These are phyloP conservation scores for Dactylellina parvicollis DNA, from an alignment of 2,329 filamentous ascomycete species.

Conservation along the genomic window DNA sequence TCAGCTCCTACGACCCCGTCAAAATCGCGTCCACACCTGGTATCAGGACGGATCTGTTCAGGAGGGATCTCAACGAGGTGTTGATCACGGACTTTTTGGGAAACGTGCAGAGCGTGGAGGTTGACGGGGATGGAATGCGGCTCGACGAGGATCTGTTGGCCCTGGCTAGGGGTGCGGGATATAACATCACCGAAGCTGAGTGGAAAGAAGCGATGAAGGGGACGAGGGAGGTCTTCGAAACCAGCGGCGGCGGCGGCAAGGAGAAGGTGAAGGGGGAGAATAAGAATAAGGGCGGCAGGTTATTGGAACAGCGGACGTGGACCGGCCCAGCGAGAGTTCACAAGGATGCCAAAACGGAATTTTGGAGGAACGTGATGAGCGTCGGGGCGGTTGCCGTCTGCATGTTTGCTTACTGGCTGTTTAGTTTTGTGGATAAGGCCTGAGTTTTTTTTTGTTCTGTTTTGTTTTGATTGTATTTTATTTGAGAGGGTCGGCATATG, in stretches of 20 bases:
- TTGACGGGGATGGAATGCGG: constrained; percentile 70
- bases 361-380: constrained; percentile 70
- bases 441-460: not conserved
- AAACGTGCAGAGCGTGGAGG: constrained; percentile 95
- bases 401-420: constrained; percentile 61
- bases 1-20: constrained; percentile 92
- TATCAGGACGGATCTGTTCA: constrained; percentile 93
- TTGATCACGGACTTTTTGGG: constrained; percentile 97
- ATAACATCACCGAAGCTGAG: constrained; percentile 69
- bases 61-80: constrained; percentile 64
- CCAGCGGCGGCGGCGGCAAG: constrained; percentile 60
- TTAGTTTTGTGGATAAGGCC: constrained; percentile 42
- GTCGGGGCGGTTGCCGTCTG: constrained; percentile 72
- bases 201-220: constrained; percentile 63
- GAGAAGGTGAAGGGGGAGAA: constrained; percentile 59
- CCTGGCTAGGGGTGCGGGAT: constrained; percentile 72
- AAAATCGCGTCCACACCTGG: constrained; percentile 95
- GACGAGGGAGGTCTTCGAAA: constrained; percentile 59
- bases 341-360: constrained; percentile 56
- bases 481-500: no score
- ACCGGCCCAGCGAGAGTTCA: constrained; percentile 52
- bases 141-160: constrained; percentile 79
- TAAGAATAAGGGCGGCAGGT: constrained; percentile 54
- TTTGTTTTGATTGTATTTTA: not conserved
- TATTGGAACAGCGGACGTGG: constrained; percentile 54